Conservation (phyloP, 1,139 yeast species). For the Kodamaea sp. region DNA sequence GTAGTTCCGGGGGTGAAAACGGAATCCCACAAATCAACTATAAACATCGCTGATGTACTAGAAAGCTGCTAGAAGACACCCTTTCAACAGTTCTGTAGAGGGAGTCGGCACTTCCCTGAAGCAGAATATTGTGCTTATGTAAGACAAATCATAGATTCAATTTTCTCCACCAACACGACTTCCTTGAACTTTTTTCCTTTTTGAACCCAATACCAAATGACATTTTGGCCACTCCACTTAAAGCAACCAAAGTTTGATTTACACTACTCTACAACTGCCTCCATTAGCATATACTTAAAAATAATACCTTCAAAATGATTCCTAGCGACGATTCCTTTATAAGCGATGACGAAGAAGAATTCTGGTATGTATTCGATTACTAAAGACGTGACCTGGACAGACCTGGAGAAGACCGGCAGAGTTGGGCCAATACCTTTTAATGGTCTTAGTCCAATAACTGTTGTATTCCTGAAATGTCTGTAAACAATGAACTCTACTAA, state of each 20-base stretch:
- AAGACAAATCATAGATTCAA: no score
- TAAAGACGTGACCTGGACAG: not conserved
- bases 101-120: no score
- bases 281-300: no score
- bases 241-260: not conserved
- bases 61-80: no score
- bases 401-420: no score
- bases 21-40: slow-evolving; percentile 82
- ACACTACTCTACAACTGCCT: no score
- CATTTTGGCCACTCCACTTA: not conserved
- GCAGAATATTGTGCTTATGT: no score
- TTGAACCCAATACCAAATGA: not conserved
- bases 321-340: slow-evolving; percentile 52
- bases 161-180: slow-evolving; percentile 3
- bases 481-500: no score
- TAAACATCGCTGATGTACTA: slow-evolving; percentile 48
- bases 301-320: slow-evolving; percentile 23
- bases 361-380: slow-evolving; percentile 46
- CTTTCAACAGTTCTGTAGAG: no score
- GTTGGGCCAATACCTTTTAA: no score
- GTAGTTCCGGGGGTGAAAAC: slow-evolving; percentile 93
- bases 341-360: slow-evolving; percentile 81
- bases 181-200: slow-evolving; percentile 2
- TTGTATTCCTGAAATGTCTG: no score
- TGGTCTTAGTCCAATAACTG: no score